Evolutionary conservation across 2,329 filamentous ascomycete genomes (phyloP), one percentile per base, ranked within the genome.

Genomic region (Sclerotinia subarctica): DNA sequence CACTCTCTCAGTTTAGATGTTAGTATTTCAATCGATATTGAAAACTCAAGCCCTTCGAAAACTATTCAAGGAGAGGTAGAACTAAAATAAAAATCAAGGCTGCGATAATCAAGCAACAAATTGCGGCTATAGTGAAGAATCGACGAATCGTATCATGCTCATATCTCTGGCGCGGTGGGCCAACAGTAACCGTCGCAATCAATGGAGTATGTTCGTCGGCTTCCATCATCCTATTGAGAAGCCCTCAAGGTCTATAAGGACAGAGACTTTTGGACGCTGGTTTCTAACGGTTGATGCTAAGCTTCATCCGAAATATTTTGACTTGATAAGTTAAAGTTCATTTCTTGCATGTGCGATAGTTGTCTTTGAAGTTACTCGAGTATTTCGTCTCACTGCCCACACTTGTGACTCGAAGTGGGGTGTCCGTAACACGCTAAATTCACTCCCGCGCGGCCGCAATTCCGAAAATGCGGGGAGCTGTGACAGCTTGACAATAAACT

Each of bases 71-170:
- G 64, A 84, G 76, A 51, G 84, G 76, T 32, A 82, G 79, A 54
- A 82, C 80, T 57, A 86, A 70, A n/a, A 84, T 73, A 59, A 88
- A 82, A 56, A 81, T 59, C 21, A 77, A 60, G 8, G 73, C 64
- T 29, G 72, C 67, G 21, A 70, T 80, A 56, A 86, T 74, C 49
- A 88, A 76, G 11, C 86, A 80, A 17, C 85, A 88, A 46, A 84
- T 79, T 57, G 86, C 80, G 29, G 84, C 82, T 68, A 90, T 81
- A 49, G 87, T 90, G 77, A 88, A 92, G 77, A 90, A 86, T 68
- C 88, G 86, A 60, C 89, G 87, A 57, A 88, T 77, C 29, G 83
- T 84, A 71, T 85, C 82, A 73, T 90, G 86, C 54, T 81, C 81
- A 73, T 88, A 88, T 72, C 87, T 82, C 71, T 79, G 81, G 73